Conservation (phyloP, 1,284 basidiomycete species). For the Cutaneotrichosporon cutaneum region DNA sequence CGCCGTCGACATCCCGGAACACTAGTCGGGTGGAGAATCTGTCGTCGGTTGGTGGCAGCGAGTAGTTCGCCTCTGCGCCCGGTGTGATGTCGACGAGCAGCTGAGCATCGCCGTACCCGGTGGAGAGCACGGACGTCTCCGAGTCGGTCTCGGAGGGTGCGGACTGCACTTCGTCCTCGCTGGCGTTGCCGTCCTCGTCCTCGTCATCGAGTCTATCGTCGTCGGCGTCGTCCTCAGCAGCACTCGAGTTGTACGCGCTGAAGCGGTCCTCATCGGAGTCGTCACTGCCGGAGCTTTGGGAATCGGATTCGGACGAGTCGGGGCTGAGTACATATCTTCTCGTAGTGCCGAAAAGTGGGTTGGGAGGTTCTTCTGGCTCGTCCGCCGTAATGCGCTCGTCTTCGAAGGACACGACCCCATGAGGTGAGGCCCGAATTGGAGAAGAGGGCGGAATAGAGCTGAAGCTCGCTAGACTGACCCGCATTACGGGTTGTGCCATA, state of each 20-base stretch:
- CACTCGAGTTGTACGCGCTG: background rate
- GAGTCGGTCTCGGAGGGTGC: background rate
- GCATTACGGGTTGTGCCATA: background rate
- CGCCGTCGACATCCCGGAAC: background rate
- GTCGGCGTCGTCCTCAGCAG: background rate
- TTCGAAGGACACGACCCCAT: no score
- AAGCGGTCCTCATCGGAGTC: background rate
- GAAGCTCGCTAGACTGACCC: no score
- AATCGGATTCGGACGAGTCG: background rate
- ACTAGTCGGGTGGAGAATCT: background rate
- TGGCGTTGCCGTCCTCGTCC: background rate
- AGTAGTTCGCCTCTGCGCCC: conserved; percentile 4
- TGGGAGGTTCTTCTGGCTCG: background rate
- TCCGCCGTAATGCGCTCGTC: background rate
- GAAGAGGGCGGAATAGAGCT: no score
- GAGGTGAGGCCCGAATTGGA: no score
- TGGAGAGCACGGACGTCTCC: background rate
- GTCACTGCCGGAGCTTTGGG: background rate
- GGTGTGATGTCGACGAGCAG: background rate
- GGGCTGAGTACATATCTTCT: background rate
- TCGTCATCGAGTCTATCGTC: background rate
- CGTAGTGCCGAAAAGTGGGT: background rate
- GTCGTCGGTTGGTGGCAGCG: conserved; percentile 1
- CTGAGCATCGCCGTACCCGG: conserved; percentile 2
- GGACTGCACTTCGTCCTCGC: background rate